These are phyloP conservation scores for Selaginella tamariscina DNA, from an alignment of 75 land plant species.

Conservation along the genomic window DNA sequence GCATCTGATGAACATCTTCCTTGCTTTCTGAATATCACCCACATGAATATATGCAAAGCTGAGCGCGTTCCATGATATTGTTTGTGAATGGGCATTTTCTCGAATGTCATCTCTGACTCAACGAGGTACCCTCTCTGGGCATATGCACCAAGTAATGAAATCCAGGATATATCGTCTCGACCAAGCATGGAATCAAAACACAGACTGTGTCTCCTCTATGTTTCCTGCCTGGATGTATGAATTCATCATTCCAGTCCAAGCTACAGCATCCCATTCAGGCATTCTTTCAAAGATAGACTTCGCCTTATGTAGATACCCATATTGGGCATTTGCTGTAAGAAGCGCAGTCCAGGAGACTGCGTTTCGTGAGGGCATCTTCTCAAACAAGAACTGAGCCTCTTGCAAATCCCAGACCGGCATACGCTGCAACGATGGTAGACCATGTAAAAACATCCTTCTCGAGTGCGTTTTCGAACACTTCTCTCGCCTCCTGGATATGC, in stretches of 20 bases:
- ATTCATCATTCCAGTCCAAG: slow-evolving; percentile 2
- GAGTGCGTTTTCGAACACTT: neutral
- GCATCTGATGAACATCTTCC: neutral
- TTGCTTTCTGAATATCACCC: neutral
- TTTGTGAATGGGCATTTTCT: neutral
- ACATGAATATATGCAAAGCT: neutral
- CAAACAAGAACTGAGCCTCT: neutral
- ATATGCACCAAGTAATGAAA: neutral
- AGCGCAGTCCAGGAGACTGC: slow-evolving; percentile 1
- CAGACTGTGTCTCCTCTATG: neutral
- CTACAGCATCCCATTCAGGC: neutral
- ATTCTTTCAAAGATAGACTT: neutral
- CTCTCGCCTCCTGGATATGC: neutral
- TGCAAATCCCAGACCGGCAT: neutral
- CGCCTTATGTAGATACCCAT: neutral
- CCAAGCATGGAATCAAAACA: neutral
- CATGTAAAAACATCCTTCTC: neutral
- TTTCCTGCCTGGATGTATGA: neutral
- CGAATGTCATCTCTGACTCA: neutral
- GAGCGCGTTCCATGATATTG: neutral
- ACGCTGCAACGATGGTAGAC: neutral
- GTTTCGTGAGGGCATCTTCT: slow-evolving; percentile 4
- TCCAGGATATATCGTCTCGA: neutral
- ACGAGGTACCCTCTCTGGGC: neutral
- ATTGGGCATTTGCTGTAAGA: neutral